A percentile compares a stretch with the other conserved stretches of the same genome.
Conservation (phyloP, 306 rosid species). For the Hippophae rhamnoides region DNA sequence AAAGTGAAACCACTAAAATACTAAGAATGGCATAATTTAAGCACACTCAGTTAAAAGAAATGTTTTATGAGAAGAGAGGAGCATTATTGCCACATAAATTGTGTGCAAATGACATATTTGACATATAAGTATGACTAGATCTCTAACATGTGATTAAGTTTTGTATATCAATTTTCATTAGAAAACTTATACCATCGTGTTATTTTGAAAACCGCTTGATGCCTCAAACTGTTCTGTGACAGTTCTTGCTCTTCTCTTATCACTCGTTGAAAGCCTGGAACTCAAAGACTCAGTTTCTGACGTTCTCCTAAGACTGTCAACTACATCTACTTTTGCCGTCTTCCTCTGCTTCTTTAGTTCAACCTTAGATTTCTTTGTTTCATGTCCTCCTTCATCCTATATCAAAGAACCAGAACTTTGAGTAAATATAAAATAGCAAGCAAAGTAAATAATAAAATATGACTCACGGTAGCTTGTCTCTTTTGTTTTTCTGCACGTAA, state of each 20-base stretch:
- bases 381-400: conserved; percentile 44
- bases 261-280: conserved; percentile 20
- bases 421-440: conserved; percentile 10
- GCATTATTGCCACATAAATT: background rate
- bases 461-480: conserved; percentile 39
- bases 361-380: conserved; percentile 30
- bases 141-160: conserved; percentile 5
- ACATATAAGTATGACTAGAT: background rate
- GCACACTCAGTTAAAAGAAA: background rate
- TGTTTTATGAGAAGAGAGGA: background rate
- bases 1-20: too few species aligned
- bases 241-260: conserved; percentile 25
- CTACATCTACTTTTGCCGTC: conserved; percentile 21
- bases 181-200: conserved; percentile 30
- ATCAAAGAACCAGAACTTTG: conserved; percentile 23
- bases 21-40: background rate
- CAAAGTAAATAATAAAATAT: conserved; percentile 7
- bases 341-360: conserved; percentile 24
- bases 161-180: conserved; percentile 10
- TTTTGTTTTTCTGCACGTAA: conserved; percentile 43
- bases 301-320: conserved; percentile 15
- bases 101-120: background rate
- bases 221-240: conserved; percentile 18
- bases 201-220: conserved; percentile 20
- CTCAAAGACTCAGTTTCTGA: conserved; percentile 27